Conservation (phyloP, 345 rosid genomes). For the Microthlaspi erraticum region DNA sequence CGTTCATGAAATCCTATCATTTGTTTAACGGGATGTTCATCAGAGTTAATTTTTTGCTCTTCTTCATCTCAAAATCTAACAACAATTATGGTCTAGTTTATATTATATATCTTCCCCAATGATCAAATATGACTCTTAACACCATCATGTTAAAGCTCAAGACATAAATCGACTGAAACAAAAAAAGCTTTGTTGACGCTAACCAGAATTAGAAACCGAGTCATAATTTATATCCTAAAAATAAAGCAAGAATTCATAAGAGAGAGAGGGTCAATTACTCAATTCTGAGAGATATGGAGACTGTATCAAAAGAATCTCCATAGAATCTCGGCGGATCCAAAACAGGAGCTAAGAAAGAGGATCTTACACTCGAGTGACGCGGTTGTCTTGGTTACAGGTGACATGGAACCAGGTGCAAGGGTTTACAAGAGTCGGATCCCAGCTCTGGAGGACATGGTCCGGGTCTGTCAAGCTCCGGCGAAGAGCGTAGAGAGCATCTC, state of each 20-base stretch:
- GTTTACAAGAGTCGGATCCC: slow-evolving; percentile 98
- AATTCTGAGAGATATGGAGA: slow-evolving; percentile 8
- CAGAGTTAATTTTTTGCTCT: background rate
- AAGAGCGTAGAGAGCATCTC: slow-evolving; percentile 82
- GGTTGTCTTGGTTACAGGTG: slow-evolving; percentile 87
- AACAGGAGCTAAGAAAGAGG: slow-evolving; percentile 9
- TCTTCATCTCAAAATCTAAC: slow-evolving; percentile 19
- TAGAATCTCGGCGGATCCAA: slow-evolving; percentile 18
- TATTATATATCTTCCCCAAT: slow-evolving; percentile 2
- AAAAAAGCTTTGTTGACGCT: background rate
- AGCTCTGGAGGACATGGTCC: slow-evolving; percentile 90
- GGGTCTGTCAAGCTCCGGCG: slow-evolving; percentile 78
- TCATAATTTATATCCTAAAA: slow-evolving; percentile 14
- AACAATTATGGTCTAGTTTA: slow-evolving; percentile 1
- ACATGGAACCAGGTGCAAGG: slow-evolving; percentile 99
- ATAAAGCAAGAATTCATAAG: background rate
- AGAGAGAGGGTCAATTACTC: background rate
- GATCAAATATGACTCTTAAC: background rate
- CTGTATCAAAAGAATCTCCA: slow-evolving; percentile 26
- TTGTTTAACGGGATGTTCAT: background rate
- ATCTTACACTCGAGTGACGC: slow-evolving; percentile 85
- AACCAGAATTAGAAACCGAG: slow-evolving; percentile 2
- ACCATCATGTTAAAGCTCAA: background rate
- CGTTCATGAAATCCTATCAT: background rate
- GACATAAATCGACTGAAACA: slow-evolving; percentile 6